Conservation (phyloP, 2,329 filamentous ascomycete species). For the Celoporthe dispersa region DNA sequence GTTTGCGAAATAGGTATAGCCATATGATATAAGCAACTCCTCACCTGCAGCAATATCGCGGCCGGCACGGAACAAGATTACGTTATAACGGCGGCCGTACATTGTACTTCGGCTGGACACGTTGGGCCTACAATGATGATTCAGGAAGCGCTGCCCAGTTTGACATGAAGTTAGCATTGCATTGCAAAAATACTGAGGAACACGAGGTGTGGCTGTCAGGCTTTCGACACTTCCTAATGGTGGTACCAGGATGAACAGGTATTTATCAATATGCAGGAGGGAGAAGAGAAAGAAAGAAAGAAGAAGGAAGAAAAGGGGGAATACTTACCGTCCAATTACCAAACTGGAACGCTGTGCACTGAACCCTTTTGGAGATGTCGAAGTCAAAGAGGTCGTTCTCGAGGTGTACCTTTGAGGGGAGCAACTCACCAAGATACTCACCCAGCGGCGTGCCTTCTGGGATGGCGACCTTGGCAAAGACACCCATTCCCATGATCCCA, state of each 20-base stretch:
- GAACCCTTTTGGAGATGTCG: not conserved
- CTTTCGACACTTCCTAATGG: not conserved
- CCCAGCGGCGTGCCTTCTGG: not conserved
- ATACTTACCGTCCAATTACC: constrained; percentile 13
- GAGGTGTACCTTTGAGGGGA: not conserved
- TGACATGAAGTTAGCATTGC: not conserved
- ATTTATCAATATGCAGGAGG: not conserved
- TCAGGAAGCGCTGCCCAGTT: constrained; percentile 3
- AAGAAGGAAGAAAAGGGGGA: too few species aligned
- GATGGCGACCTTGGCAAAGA: constrained; percentile 6
- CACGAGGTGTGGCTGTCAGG: not conserved
- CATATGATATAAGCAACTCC: not conserved
- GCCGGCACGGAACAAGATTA: not conserved
- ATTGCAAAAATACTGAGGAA: too few species aligned
- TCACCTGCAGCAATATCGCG: not conserved
- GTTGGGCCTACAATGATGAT: not conserved
- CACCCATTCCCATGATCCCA: not conserved
- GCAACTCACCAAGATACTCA: constrained; percentile 16
- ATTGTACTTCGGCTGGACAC: not conserved
- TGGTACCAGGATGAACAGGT: not conserved
- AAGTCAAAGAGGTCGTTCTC: not conserved
- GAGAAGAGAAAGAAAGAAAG: not conserved
- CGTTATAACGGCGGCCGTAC: not conserved
- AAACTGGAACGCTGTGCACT: not conserved
- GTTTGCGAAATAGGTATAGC: not conserved